Conservation (phyloP, 345 rosid species). For the Linum usitatissimum region DNA sequence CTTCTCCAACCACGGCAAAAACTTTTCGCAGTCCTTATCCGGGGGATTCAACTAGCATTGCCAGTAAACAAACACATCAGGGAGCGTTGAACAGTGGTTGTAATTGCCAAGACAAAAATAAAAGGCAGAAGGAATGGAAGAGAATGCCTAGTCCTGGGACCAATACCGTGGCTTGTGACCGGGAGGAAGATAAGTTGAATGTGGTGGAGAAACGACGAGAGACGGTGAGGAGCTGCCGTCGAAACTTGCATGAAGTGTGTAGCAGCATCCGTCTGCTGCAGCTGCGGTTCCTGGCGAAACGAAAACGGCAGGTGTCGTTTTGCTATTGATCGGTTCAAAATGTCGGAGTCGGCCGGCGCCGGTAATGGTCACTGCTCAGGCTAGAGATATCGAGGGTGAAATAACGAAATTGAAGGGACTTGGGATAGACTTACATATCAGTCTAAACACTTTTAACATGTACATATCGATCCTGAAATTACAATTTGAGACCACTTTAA, state of each 20-base stretch:
- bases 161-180: conserved; percentile 22
- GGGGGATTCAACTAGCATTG: conserved; percentile 11
- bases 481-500: too few species aligned
- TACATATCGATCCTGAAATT: too few species aligned
- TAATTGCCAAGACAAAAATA: not conserved
- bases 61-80: not conserved
- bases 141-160: not conserved
- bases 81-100: not conserved
- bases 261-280: not conserved
- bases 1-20: conserved; percentile 74
- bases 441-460: too few species aligned
- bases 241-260: conserved; percentile 9
- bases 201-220: conserved; percentile 13
- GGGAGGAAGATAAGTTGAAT: conserved; percentile 13
- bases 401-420: too few species aligned
- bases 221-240: conserved; percentile 5
- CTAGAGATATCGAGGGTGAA: too few species aligned
- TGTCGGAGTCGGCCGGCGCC: not conserved
- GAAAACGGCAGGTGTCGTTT: not conserved
- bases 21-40: conserved; percentile 38
- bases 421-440: too few species aligned
- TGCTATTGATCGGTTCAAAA: not conserved
- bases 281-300: not conserved
- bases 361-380: too few species aligned
- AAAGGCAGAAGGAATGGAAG: not conserved